Evolutionary conservation across 768 basidiomycete genomes (phyloP), one percentile per base, ranked within the genome.

Genomic region (Hericium coralloides): DNA sequence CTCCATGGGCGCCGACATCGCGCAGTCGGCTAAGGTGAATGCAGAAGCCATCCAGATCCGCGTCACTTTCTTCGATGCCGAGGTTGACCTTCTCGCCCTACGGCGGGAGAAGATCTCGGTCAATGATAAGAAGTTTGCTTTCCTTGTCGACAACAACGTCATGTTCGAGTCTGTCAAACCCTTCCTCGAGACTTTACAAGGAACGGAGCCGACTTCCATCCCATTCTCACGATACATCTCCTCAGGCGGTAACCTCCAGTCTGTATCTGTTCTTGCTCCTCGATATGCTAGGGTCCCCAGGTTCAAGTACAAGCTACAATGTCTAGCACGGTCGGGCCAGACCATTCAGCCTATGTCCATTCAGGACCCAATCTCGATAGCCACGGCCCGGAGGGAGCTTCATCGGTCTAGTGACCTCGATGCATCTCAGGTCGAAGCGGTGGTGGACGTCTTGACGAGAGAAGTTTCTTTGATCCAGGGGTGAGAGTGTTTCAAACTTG

Each of bases 391-490:
- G 5, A 58, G 66, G 20, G 72, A 74, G 43, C 66, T 89, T n/a
- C 69, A 59, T 43, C 58, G 63, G 17, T 67, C 69, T 3, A 88
- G 83, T 63, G 70, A 76, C 6, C 72, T 92, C 26, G 89, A 92
- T 60, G 73, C 78, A 0, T 86, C 84, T 66, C 89, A 92, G 64
- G 82, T 77, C 0, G 83, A 87, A 55, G 83, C 89, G 1, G 72
- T 91, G 2, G 66, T 92, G 3, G 79, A 83, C 56, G 72, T 80
- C 0, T 65, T 90, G 38, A 78, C 75, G 0, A 69, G 80, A 51
- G 84, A 89, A 61, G 66, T 90, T 0, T 73, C 79, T 0, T 68
- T 91, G 49, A 85, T 92, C 39, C 87, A 91, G 70, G 89, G 89
- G 84, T 87, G 54, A 48, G 72, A 53, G 20, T 9, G 7, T 18